These are phyloP conservation scores for Penicillium sp. DNA, from an alignment of 2,329 filamentous ascomycete species.

Conservation along the genomic window DNA sequence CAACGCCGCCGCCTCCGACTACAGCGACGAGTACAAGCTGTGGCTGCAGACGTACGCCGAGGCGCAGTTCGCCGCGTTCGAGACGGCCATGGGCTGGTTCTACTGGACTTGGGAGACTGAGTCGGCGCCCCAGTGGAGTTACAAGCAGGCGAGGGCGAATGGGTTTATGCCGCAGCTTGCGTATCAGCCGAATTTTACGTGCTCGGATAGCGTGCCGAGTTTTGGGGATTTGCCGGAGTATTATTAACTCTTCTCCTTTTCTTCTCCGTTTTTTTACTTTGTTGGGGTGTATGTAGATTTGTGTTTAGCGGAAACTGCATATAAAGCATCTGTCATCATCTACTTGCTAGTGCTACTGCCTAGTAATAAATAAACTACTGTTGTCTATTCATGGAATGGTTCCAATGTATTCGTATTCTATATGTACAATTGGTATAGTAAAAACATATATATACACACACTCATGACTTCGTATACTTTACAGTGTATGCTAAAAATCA, in stretches of 20 bases:
- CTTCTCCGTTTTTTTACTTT: conserved; percentile 4
- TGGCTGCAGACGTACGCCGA: conserved; percentile 88
- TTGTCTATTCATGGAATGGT: no score
- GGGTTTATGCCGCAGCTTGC: conserved; percentile 74
- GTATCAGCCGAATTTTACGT: conserved; percentile 67
- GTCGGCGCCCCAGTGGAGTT: conserved; percentile 79
- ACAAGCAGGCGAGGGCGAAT: conserved; percentile 59
- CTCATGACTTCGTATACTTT: conserved; percentile 15
- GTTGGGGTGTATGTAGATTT: background rate
- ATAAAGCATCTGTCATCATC: background rate
- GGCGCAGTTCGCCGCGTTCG: conserved; percentile 93
- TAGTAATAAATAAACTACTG: no score
- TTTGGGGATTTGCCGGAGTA: conserved; percentile 42
- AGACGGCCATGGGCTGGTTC: conserved; percentile 94
- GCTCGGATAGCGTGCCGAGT: conserved; percentile 47
- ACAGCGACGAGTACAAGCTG: conserved; percentile 71
- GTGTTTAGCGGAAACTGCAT: background rate
- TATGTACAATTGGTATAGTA: conserved; percentile 14
- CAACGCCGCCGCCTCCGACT: conserved; percentile 67
- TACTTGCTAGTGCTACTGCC: background rate
- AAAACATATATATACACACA: conserved; percentile 10
- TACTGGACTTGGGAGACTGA: conserved; percentile 99
- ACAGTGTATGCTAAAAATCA: conserved; percentile 10
- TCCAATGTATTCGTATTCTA: background rate
- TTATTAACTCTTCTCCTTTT: conserved; percentile 36